Base-by-base conservation (phyloP, 2,329 filamentous ascomycete species). In the Colletotrichum gigasporum region DNA sequence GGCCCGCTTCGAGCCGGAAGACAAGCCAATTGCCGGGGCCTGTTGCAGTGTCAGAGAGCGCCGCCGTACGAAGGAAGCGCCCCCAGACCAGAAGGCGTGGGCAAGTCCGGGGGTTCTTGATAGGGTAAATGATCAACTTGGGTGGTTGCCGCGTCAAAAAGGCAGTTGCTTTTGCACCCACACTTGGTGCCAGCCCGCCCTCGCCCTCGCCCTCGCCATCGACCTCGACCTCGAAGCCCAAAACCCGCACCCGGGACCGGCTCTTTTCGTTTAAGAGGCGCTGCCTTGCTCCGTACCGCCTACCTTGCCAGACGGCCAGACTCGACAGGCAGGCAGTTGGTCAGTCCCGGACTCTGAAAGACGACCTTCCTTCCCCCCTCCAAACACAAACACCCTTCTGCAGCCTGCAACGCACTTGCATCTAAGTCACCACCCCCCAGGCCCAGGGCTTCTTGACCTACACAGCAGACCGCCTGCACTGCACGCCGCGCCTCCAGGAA, bases 391-490 rank as follows among this genome's bases (percentile, higher is more conserved):
- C 45, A 73, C 56, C 39, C 56, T 53, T 58, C 64, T 67, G 64
- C 66, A 67, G 45, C 57, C 48, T 67, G 55, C 65, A 62, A 58
- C 60, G 44, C 64, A 65, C 59, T 53, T 66, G 50, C 63, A 66
- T 67, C 70, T 71, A 70, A 73, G 74, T 71, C 70, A 73, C 70
- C 66, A 70, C 73, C 71, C 66, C 71, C 73, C 71, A 70, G 22
- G 41, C 28, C 57, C 62, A 73, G 67, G 65, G 69, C 72, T 69
- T 71, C 56, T 72, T 74, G 71, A 75, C 73, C 73, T 74, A 74
- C 70, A 71, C 72, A 66, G 70, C 72, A 67, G 70, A 67, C 70
- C 71, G 71, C 72, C 75, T 72, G 74, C 75, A 71, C 75, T 72
- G 74, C 75, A 71, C 71, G 71, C 69, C 50, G 57, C 70, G 45